Evolutionary conservation across 2,329 filamentous ascomycete genomes (phyloP).

Genomic region (Xylaria sp.): DNA sequence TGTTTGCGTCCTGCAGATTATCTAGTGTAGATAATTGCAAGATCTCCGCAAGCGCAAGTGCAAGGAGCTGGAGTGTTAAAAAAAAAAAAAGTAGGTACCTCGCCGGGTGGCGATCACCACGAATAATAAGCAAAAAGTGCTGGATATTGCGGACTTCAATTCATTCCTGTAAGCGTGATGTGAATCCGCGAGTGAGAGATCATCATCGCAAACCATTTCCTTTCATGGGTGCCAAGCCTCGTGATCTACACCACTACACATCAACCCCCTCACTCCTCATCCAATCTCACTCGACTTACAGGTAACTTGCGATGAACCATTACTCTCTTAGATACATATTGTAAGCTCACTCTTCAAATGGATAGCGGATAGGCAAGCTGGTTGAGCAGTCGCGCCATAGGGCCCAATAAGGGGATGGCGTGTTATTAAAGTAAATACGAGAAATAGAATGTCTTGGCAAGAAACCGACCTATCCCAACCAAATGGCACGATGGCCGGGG

Average conservation of each 20-base stretch:
- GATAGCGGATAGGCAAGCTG: neutral
- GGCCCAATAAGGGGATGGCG: neutral
- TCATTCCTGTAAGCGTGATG: neutral
- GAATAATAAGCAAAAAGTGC: slow-evolving; percentile 1
- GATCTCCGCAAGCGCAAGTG: no score
- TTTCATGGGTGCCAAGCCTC: slow-evolving; percentile 24
- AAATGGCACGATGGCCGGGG: slow-evolving; percentile 14
- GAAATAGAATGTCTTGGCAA: slow-evolving; percentile 27
- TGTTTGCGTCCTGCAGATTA: neutral
- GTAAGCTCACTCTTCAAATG: neutral
- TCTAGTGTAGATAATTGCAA: no score
- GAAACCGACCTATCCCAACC: neutral
- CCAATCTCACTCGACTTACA: slow-evolving; percentile 8
- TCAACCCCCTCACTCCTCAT: slow-evolving; percentile 21
- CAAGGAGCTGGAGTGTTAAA: no score
- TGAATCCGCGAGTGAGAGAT: neutral
- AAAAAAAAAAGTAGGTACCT: no score
- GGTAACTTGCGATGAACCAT: slow-evolving; percentile 4
- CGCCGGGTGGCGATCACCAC: neutral
- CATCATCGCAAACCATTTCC: slow-evolving; percentile 32
- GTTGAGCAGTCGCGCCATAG: neutral
- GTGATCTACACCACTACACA: slow-evolving; percentile 21
- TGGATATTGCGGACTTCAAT: neutral
- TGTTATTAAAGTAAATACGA: slow-evolving; percentile 28
- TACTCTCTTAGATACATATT: neutral